A percentile compares a stretch with the other conserved stretches of the same genome.
These are phyloP conservation scores for Podospora bellae-mahoneyi DNA, from an alignment of 495 filamentous ascomycete species.

Conservation along the genomic window DNA sequence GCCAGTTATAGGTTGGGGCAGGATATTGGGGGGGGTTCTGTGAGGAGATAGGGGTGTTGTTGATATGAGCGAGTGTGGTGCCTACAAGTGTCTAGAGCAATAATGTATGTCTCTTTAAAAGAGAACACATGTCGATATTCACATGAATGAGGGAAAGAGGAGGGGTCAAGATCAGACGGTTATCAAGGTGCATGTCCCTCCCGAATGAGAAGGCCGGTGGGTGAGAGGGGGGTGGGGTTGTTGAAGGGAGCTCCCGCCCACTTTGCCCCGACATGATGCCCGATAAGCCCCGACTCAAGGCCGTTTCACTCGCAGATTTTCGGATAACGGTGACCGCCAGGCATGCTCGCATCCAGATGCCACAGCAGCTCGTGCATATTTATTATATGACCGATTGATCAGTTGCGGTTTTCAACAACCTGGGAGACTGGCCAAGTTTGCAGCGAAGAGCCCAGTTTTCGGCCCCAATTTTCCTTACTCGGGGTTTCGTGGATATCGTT, in stretches of 20 bases:
- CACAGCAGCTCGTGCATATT: background rate
- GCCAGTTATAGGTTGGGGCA: slow-evolving; percentile 84
- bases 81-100: background rate
- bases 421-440: background rate
- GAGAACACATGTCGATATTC: background rate
- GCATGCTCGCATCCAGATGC: background rate
- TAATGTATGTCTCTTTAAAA: background rate
- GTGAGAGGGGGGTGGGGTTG: background rate
- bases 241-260: background rate
- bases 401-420: background rate
- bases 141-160: background rate
- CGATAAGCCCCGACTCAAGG: background rate
- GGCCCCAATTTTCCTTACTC: slow-evolving; percentile 6
- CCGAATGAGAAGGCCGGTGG: slow-evolving; percentile 6
- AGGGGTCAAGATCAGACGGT: background rate
- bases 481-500: slow-evolving; percentile 15
- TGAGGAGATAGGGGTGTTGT: slow-evolving; percentile 35
- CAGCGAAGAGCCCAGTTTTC: background rate
- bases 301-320: background rate
- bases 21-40: slow-evolving; percentile 60
- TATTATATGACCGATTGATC: background rate
- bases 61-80: background rate
- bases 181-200: background rate
- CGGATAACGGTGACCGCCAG: slow-evolving; percentile 6
- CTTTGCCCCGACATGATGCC: background rate